Evolutionary conservation across 345 rosid genomes (phyloP), one percentile per base, ranked within the genome.

Genomic region (Streptanthus diversifolius): DNA sequence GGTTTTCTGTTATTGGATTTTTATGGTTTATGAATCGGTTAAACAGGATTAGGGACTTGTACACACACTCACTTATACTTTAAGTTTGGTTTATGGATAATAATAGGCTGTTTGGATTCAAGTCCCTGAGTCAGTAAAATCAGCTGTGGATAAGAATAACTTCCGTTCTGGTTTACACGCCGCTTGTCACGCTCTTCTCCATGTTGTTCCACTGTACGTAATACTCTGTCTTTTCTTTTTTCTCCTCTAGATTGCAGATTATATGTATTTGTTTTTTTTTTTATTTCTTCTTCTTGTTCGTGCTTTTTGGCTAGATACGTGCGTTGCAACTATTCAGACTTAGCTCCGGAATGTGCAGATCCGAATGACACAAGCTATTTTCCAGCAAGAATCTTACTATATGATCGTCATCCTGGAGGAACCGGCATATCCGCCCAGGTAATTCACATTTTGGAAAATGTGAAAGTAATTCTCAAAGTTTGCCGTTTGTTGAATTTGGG

Each of bases 391-490:
- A 91, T 93, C 70, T 90, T 91, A 43, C 69, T 93, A 68, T 91
- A 93, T 63, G 98, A 93, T 72, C 86, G 83, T 79, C 95, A 88
- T 85, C 96, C 85, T 29, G 97, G 97, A 74, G 98, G 96, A 72
- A 89, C 96, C 57, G 97, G 97, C 70, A 84, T 93, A 78, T 82
- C 92, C 54, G 75, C 72, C 74, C 90, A 93, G 90, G 98, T 87
- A 48, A 30, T 65, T 72, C 66, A 3, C 24, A 40, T 37, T 44
- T 39, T 3, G 9, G 0, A 0, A 30, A 40, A 11, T 54, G 14
- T 52, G 57, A 37, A 71, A 54, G 35, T 7, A 18, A 8, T 5
- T 18, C 8, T n/a, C 7, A 41, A 41, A 14, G 51, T 24, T 48
- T 49, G 6, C 10, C n/a, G 27, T 17, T 30, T 54, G 10, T 47